Evolutionary conservation across 176 grass and related monocot species (phyloP).

Genomic region (Hyparrhenia diplandra): DNA sequence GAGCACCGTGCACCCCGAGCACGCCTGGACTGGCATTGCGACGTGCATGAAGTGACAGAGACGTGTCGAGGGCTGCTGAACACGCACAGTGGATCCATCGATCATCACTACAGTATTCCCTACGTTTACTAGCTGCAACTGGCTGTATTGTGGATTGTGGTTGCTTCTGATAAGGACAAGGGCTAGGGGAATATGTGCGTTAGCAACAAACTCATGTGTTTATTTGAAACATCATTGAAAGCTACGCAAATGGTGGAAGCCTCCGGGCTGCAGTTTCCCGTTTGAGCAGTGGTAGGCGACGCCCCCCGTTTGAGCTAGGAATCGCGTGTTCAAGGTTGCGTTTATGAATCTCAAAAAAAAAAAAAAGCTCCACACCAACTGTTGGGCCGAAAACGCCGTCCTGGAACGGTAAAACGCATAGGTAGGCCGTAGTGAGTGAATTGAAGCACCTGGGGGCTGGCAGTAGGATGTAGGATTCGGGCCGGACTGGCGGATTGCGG

Average conservation of each 20-base stretch:
- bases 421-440: not conserved
- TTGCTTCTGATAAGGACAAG: too few relatives aligned
- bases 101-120: not conserved
- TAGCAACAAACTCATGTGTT: too few relatives aligned
- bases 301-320: too few relatives aligned
- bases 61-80: slow-evolving; percentile 19
- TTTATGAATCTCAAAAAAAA: too few relatives aligned
- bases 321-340: too few relatives aligned
- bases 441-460: not conserved
- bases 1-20: not conserved
- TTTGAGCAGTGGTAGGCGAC: too few relatives aligned
- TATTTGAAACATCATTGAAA: too few relatives aligned
- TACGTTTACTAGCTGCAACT: not conserved
- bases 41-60: slow-evolving; percentile 21
- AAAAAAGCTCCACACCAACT: too few relatives aligned
- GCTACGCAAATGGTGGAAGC: not conserved
- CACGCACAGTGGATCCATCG: not conserved
- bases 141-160: not conserved
- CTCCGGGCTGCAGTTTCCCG: not conserved
- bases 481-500: not conserved
- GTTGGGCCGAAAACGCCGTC: not conserved
- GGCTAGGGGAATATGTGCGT: too few relatives aligned
- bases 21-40: not conserved
- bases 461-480: not conserved
- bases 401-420: slow-evolving; percentile 13